These are phyloP conservation scores for Macrolepiota fuliginosa DNA, from an alignment of 768 basidiomycete genomes.

Conservation along the genomic window DNA sequence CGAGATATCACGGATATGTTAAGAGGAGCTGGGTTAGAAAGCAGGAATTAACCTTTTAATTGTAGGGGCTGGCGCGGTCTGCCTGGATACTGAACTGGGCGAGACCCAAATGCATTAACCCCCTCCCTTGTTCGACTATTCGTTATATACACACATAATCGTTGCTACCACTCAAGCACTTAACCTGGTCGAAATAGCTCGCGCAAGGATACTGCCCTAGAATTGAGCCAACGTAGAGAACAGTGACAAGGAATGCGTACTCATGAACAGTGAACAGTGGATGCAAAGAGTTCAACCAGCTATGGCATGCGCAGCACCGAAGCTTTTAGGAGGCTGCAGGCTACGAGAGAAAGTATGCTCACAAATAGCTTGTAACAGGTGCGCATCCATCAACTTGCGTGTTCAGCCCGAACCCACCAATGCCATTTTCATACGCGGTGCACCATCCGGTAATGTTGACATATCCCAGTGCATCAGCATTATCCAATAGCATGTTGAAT, in stretches of 20 bases:
- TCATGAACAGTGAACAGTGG: slow-evolving; percentile 63
- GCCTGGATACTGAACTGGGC: too few species aligned
- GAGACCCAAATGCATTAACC: too few species aligned
- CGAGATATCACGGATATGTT: too few species aligned
- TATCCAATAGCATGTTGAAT: slow-evolving; percentile 57
- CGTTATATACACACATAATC: not conserved
- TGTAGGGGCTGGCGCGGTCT: too few species aligned
- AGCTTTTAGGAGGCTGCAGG: too few species aligned
- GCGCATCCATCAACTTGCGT: slow-evolving; percentile 58
- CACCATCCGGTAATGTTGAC: slow-evolving; percentile 60
- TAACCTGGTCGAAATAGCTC: slow-evolving; percentile 44
- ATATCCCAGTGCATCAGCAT: slow-evolving; percentile 51
- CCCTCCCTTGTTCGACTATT: too few species aligned
- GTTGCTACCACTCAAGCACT: slow-evolving; percentile 24
- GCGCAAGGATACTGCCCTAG: slow-evolving; percentile 43
- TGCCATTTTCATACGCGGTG: slow-evolving; percentile 57
- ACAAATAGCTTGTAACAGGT: slow-evolving; percentile 67
- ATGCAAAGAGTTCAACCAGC: slow-evolving; percentile 62
- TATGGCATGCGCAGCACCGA: slow-evolving; percentile 17
- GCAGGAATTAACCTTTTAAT: too few species aligned
- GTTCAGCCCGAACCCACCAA: slow-evolving; percentile 35
- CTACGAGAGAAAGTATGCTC: slow-evolving; percentile 18
- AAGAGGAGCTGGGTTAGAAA: too few species aligned
- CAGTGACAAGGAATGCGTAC: slow-evolving; percentile 30
- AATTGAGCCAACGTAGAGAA: not conserved